phyloP scores from a whole-genome alignment of 2,329 filamentous ascomycete genomes.

The Bipolaris cookei region DNA sequence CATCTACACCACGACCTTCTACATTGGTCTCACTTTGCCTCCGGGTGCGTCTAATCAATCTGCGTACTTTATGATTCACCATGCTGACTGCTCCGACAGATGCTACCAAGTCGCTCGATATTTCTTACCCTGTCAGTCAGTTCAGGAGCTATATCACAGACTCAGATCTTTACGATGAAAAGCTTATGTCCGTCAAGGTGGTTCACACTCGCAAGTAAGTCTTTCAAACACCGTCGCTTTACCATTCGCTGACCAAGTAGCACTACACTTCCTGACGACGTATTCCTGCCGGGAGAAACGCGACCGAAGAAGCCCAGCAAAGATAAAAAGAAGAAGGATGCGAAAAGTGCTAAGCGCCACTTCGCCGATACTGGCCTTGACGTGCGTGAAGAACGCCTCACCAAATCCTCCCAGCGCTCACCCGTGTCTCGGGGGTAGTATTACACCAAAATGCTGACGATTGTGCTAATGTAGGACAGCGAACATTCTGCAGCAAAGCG shows the following conservation, averaged over 20 bases:
- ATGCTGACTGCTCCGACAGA: slow-evolving; percentile 27
- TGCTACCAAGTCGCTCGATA: slow-evolving; percentile 75
- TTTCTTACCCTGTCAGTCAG: slow-evolving; percentile 80
- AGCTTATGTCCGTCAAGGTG: slow-evolving; percentile 79
- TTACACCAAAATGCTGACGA: slow-evolving; percentile 41
- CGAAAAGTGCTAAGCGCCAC: slow-evolving; percentile 51
- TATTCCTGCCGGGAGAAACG: slow-evolving; percentile 80
- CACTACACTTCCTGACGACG: slow-evolving; percentile 85
- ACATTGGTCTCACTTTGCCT: slow-evolving; percentile 83
- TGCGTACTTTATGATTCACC: not conserved
- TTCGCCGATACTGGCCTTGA: slow-evolving; percentile 54
- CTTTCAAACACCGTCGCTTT: not conserved
- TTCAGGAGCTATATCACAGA: slow-evolving; percentile 83
- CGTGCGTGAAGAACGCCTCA: slow-evolving; percentile 49
- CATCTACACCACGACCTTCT: slow-evolving; percentile 90
- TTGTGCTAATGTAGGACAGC: slow-evolving; percentile 48
- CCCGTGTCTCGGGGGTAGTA: slow-evolving; percentile 25
- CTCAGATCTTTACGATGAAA: slow-evolving; percentile 76
- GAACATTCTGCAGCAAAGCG: slow-evolving; percentile 43
- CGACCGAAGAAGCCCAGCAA: slow-evolving; percentile 54
- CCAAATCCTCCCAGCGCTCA: slow-evolving; percentile 27
- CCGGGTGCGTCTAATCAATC: slow-evolving; percentile 64
- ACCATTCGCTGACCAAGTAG: slow-evolving; percentile 55
- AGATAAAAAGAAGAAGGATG: slow-evolving; percentile 45
- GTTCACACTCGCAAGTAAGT: slow-evolving; percentile 86